Evolutionary conservation across 2,329 filamentous ascomycete genomes (phyloP), one percentile per base, ranked within the genome.

Genomic region (Acarospora socialis): DNA sequence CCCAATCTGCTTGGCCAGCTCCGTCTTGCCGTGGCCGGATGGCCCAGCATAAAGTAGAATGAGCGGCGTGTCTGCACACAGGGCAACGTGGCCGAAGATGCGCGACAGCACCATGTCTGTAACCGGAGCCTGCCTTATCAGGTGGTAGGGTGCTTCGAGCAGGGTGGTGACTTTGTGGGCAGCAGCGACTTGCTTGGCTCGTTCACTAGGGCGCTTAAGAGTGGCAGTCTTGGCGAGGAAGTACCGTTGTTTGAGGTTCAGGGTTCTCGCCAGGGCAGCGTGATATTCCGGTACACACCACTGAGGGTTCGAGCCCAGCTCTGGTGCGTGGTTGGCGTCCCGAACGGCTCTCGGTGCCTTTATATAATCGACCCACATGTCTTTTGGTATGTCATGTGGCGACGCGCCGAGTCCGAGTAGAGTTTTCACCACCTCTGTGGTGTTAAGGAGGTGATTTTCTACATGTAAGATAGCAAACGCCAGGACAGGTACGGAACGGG

Each of bases 1-100:
- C 59, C 57, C 14, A n/a, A 67, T 51, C 5, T 46, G 46, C 9
- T 49, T 48, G 0, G 62, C 61, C 8, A 67, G 43, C 36, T 65
- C 61, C 0, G 61, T 66, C 44, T 67, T 67, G 4, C 64, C 63
- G 35, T 66, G 62, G 0, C 62, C 62, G 21, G 56, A 60, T 0
- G 59, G 56, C 0, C 62, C 64, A 3, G 58, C 56, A 30, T 65
- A 64, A 1, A 56, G 47, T 5, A 65, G 30, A 3, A 61, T 48
- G 0, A 61, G 43, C 0, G 57, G 59, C 23, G 42, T 45, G 13
- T 45, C 41, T 1, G 32, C 40, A 1, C 46, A 42, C 9, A 51
- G 34, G 1, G 47, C 38, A 1, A 58, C 36, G 28, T 60, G 44
- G 4, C 45, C 49, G 14, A 53, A 44, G 5, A 56, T 32, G 12